Conservation (phyloP, 306 rosid genomes). For the Cicer yamashitae region DNA sequence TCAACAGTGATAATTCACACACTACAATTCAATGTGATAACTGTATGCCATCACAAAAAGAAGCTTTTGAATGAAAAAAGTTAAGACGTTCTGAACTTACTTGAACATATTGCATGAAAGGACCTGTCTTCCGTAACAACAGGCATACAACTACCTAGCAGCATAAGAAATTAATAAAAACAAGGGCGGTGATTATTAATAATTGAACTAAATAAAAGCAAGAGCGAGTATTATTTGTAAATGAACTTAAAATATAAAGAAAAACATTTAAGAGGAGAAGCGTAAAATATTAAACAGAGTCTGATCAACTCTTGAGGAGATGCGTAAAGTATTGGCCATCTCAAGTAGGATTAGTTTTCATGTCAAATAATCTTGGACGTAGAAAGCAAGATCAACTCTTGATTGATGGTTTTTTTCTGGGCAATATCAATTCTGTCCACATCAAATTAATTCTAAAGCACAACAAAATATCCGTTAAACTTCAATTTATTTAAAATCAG, state of each 20-base stretch:
- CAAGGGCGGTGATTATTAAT: constrained; percentile 26
- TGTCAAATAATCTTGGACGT: constrained; percentile 11
- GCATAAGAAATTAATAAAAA: constrained; percentile 47
- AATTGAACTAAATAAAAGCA: constrained; percentile 21
- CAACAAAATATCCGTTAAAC: constrained; percentile 24
- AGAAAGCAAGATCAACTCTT: constrained; percentile 8
- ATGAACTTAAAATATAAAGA: constrained; percentile 12
- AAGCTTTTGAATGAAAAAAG: neutral
- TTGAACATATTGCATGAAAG: constrained; percentile 89
- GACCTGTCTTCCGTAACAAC: constrained; percentile 92
- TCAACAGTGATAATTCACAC: constrained; percentile 35
- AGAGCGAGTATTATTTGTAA: constrained; percentile 14
- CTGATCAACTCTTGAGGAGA: neutral
- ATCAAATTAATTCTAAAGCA: constrained; percentile 1
- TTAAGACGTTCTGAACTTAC: constrained; percentile 58
- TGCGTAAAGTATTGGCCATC: neutral
- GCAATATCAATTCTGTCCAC: constrained; percentile 24
- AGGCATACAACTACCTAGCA: constrained; percentile 95
- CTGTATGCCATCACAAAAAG: constrained; percentile 1
- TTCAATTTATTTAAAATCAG: constrained; percentile 42
- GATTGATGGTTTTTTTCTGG: neutral
- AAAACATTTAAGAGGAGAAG: neutral
- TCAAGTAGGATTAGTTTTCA: constrained; percentile 24
- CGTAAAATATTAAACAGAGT: constrained; percentile 3
- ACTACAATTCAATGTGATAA: constrained; percentile 16